These are phyloP conservation scores for Leccinum truebloodii DNA, from an alignment of 768 basidiomycete species.

Conservation along the genomic window DNA sequence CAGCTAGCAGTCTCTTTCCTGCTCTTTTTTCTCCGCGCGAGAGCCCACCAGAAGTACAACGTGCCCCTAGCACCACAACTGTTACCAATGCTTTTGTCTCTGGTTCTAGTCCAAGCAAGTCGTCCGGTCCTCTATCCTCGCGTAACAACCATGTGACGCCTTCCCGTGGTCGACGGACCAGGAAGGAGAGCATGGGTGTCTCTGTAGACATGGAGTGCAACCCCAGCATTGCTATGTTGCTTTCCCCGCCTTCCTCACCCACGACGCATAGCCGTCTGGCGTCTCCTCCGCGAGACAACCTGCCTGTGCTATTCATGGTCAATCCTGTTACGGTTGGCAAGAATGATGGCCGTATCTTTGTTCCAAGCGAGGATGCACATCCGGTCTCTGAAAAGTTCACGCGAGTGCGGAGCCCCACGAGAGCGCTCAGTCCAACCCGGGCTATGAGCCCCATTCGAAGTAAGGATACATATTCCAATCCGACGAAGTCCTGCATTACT, in stretches of 20 bases:
- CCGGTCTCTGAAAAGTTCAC: constrained; percentile 1
- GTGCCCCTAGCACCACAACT: constrained; percentile 13
- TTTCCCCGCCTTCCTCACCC: constrained; percentile 28
- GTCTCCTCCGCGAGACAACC: constrained; percentile 9
- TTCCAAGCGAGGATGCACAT: constrained; percentile 1
- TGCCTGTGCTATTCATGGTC: neutral
- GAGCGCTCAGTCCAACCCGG: constrained; percentile 35
- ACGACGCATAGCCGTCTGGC: constrained; percentile 1
- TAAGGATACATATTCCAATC: constrained; percentile 8
- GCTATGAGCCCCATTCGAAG: constrained; percentile 29
- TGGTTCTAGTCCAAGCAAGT: constrained; percentile 2
- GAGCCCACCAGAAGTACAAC: constrained; percentile 1
- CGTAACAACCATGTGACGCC: constrained; percentile 3
- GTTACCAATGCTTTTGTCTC: constrained; percentile 12
- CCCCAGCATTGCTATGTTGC: constrained; percentile 23
- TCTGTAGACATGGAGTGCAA: constrained; percentile 6
- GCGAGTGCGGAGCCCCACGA: constrained; percentile 16
- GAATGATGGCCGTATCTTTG: neutral
- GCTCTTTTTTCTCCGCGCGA: constrained; percentile 16
- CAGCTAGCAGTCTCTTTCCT: constrained; percentile 17
- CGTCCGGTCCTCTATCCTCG: neutral
- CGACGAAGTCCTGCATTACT: neutral
- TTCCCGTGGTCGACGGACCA: constrained; percentile 21
- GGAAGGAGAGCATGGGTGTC: constrained; percentile 12
- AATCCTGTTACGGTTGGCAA: neutral